Percentiles rank a stretch among this genome's conserved stretches.
Evolutionary conservation across 1,284 basidiomycete genomes (phyloP).

Genomic region (Anthracocystis setariae): DNA sequence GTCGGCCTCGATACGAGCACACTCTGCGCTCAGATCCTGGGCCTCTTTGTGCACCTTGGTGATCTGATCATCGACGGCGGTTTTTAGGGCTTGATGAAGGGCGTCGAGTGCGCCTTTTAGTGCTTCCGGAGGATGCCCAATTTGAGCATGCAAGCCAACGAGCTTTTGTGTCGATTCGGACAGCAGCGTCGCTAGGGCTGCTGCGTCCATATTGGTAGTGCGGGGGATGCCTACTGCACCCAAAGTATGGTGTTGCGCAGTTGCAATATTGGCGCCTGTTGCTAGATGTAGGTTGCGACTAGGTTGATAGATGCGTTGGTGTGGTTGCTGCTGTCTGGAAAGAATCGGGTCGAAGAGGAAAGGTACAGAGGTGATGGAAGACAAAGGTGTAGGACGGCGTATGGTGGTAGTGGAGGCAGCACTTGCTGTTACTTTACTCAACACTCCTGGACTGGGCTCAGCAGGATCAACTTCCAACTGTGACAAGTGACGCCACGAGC

Average conservation of each 20-base stretch:
- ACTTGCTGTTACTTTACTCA: neutral
- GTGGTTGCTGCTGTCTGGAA: too few species aligned
- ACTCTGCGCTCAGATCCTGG: constrained; percentile 42
- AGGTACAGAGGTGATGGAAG: neutral
- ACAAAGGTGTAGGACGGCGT: neutral
- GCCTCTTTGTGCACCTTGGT: constrained; percentile 54
- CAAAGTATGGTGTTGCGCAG: constrained; percentile 5
- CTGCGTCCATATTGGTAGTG: constrained; percentile 52
- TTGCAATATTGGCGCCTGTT: neutral
- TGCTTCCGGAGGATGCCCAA: constrained; percentile 58
- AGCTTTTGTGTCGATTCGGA: constrained; percentile 56
- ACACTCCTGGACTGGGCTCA: neutral
- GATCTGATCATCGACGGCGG: constrained; percentile 62
- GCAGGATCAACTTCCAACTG: constrained; percentile 13
- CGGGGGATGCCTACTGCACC: constrained; percentile 14
- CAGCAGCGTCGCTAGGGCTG: constrained; percentile 53
- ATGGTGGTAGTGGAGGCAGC: constrained; percentile 2
- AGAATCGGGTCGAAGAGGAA: too few species aligned
- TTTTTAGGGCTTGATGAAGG: constrained; percentile 57
- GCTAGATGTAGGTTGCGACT: neutral
- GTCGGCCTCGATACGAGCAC: constrained; percentile 35
- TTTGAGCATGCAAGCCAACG: constrained; percentile 50
- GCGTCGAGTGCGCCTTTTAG: constrained; percentile 54
- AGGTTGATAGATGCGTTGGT: neutral
- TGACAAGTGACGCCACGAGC: constrained; percentile 8